Evolutionary conservation across 2,329 filamentous ascomycete species (phyloP), one percentile per base, ranked within the genome.

Genomic region (Rosellinia necatrix): DNA sequence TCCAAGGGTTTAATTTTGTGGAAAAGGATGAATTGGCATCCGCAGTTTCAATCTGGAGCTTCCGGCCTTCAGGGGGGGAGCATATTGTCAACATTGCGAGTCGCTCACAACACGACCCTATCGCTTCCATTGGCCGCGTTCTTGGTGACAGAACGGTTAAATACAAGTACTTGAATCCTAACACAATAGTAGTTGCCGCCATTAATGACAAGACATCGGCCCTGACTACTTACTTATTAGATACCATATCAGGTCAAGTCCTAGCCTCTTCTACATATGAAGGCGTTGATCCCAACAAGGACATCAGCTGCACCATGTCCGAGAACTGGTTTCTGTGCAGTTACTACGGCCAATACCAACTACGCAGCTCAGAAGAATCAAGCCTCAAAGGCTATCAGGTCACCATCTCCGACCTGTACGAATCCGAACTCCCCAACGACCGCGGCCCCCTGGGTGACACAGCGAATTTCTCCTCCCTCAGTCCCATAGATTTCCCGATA

Each of bases 261-360:
- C 80, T 99, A 2, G 81, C 91, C 62, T 85, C 90, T 1, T 81
- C 84, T 41, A 83, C 79, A 0, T 87, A 96, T 69, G 74, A 81
- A 5, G 88, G 88, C 3, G 86, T 96, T 29, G 92, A 97, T 68
- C 79, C 83, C 1, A 78, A 75, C 43, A 88, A 92, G 69, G 82
- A 87, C 0, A 88, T 96, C 58, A 80, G 89, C 19, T 91, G 92
- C 37, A 83, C 86, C 22, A 80, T 97, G 49, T 89, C 92, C 0
- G 94, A 99, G 78, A 97, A 99, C 75, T 97, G 93, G 92, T 92
- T 96, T 68, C 82, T 87, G 6, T 97, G 96, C 76, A 89, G 91
- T 6, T 90, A 92, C 72, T 88, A 83, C 66, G 83, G 81, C 30
- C 75, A 83, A 64, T 87, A 86, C 68, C 75, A 76, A 3, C 78